Evolutionary conservation across 2,329 filamentous ascomycete genomes (phyloP).

Genomic region (Thielaviopsis ethacetica): DNA sequence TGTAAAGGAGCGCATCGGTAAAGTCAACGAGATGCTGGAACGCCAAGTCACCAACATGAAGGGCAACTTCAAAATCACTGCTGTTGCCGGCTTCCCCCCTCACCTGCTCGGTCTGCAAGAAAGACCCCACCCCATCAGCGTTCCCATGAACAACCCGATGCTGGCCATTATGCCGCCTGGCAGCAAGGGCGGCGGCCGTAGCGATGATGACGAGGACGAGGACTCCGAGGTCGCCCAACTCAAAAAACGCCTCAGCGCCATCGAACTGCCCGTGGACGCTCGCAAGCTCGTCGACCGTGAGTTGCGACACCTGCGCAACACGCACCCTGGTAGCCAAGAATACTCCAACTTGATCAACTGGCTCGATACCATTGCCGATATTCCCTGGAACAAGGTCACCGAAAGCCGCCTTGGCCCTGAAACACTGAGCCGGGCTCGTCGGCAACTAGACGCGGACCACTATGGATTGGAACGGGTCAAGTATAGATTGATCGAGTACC

Average conservation of each 20-base stretch:
- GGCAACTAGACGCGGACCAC: slow-evolving; percentile 89
- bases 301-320: slow-evolving; percentile 75
- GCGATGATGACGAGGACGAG: slow-evolving; percentile 54
- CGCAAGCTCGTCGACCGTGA: slow-evolving; percentile 84
- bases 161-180: slow-evolving; percentile 19
- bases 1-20: slow-evolving; percentile 59
- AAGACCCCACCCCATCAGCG: slow-evolving; percentile 17
- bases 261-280: slow-evolving; percentile 67
- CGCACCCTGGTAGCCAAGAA: slow-evolving; percentile 91
- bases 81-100: slow-evolving; percentile 50
- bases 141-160: slow-evolving; percentile 18
- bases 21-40: slow-evolving; percentile 69
- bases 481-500: slow-evolving; percentile 85
- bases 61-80: slow-evolving; percentile 71
- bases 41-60: slow-evolving; percentile 73
- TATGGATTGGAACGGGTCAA: slow-evolving; percentile 96
- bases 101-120: slow-evolving; percentile 29
- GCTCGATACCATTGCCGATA: slow-evolving; percentile 82
- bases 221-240: slow-evolving; percentile 81
- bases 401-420: slow-evolving; percentile 72
- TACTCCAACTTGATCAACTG: slow-evolving; percentile 90
- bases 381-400: slow-evolving; percentile 76
- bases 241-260: slow-evolving; percentile 70
- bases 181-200: slow-evolving; percentile 19
- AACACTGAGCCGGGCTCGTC: slow-evolving; percentile 62